Evolutionary conservation across 164 flowering plant genomes (phyloP).

Genomic region (Hamamelis virginiana): DNA sequence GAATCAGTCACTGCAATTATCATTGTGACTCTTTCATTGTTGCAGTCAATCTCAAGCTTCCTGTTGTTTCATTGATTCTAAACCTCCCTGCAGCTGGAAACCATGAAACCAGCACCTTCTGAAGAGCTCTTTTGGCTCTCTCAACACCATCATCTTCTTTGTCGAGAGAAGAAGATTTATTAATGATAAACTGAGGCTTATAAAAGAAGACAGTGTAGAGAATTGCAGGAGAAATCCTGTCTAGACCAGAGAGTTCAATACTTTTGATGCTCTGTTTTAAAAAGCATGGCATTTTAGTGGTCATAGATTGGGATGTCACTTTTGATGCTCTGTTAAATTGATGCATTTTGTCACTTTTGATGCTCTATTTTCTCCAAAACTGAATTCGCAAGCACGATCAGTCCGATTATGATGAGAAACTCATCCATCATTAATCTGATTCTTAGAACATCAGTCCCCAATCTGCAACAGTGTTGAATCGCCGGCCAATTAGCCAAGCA

Average conservation of each 20-base stretch:
- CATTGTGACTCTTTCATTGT: slow-evolving; percentile 20
- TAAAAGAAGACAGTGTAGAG: slow-evolving; percentile 25
- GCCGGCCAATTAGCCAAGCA: no score
- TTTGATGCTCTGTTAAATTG: no score
- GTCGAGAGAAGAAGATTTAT: background rate
- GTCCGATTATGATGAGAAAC: no score
- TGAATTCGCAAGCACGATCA: no score
- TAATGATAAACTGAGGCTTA: slow-evolving; percentile 9
- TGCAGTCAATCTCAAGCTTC: slow-evolving; percentile 34
- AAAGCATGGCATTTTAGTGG: no score
- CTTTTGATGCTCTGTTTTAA: no score
- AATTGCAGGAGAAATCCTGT: slow-evolving; percentile 30
- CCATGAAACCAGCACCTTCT: slow-evolving; percentile 27
- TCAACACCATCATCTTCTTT: slow-evolving; percentile 10
- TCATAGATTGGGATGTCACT: no score
- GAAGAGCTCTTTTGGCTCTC: slow-evolving; percentile 19
- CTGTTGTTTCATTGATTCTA: slow-evolving; percentile 18
- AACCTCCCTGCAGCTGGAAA: slow-evolving; percentile 32
- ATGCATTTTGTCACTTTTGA: no score
- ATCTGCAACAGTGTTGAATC: no score
- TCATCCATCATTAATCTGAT: no score
- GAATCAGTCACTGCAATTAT: slow-evolving; percentile 19
- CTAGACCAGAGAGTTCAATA: slow-evolving; percentile 26
- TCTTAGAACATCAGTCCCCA: no score
- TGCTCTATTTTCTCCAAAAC: no score